These are phyloP conservation scores for Sarocladium brachiariae DNA, from an alignment of 2,329 filamentous ascomycete species.

Conservation along the genomic window DNA sequence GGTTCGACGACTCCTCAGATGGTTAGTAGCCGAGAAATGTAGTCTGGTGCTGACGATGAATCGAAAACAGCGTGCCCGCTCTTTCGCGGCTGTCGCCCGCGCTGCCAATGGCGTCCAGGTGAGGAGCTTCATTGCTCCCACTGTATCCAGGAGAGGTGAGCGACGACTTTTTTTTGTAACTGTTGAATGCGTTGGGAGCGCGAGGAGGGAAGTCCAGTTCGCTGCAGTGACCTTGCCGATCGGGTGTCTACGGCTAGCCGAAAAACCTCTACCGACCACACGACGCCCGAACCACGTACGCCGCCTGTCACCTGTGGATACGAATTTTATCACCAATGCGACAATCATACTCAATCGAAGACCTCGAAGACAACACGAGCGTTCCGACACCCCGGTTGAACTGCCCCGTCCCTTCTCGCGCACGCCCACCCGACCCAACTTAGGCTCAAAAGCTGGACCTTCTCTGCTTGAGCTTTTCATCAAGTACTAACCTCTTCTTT, in stretches of 20 bases:
- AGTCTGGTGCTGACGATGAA: not conserved
- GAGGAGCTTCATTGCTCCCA: conserved; percentile 54
- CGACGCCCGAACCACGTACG: conserved; percentile 1
- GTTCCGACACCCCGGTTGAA: not conserved
- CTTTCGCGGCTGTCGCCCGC: conserved; percentile 42
- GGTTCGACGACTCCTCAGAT: not conserved
- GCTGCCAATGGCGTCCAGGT: conserved; percentile 31
- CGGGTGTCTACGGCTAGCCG: conserved; percentile 6
- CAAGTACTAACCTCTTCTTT: conserved; percentile 20
- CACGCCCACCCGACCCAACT: not conserved
- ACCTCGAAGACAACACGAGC: not conserved
- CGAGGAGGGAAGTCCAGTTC: not conserved
- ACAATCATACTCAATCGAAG: not conserved
- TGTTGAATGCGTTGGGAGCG: conserved; percentile 2
- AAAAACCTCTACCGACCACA: not conserved
- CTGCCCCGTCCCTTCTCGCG: not conserved
- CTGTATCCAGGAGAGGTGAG: conserved; percentile 56
- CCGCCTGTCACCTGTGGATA: not conserved
- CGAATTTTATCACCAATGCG: conserved; percentile 8
- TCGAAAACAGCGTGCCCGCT: conserved; percentile 39
- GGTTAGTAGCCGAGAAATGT: not conserved
- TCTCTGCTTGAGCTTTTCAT: not conserved
- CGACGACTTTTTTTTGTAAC: conserved; percentile 14
- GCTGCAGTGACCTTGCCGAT: not conserved
- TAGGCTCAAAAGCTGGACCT: not conserved